Evolutionary conservation across 2,329 filamentous ascomycete genomes (phyloP), one percentile per base, ranked within the genome.

Genomic region (Colletotrichum salicis): DNA sequence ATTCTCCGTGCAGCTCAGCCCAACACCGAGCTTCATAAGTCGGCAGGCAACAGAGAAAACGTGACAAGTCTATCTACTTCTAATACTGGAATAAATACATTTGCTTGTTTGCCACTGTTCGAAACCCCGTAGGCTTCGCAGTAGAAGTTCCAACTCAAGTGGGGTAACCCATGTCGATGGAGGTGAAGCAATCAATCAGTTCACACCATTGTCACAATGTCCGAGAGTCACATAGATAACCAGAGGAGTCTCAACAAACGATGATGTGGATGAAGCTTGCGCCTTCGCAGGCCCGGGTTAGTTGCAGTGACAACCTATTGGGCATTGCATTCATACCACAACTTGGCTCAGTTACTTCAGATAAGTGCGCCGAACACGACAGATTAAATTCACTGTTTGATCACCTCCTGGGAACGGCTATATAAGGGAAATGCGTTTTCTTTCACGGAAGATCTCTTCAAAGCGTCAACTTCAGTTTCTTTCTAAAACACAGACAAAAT

Each of bases 91-190:
- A n/a, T n/a, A 11, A 22, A 48, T 22, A 4, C 7, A 48, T 48
- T n/a, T 48, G 41, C 15, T 8, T 10, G 19, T 19, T 22, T 3
- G 22, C 41, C 41, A 48, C 19, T 29, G 15, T 54, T 22, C 45
- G 10, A 6, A 64, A 15, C 33, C 58, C 24, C n/a, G 27, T 8
- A 13, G 24, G 27, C 33, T 51, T 51, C 51, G 33, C 65, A 67
- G 55, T 58, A 67, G 58, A 67, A 63, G 58, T 63, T 67, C 65
- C 35, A 45, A 33, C 45, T 22, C 29, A 45, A 33, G 58, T 63
- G 65, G 65, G 24, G 27, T 45, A n/a, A 48, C 41, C 41, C 41
- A 48, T 48, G 41, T 48, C 19, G 19, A 22, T 48, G 41, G 11
- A 51, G 19, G 48, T 56, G 12, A 35, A 67, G 51, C 22, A 27